phyloP scores from a whole-genome alignment of 805 yeast species.

The Wickerhamomyces sydowiorum region DNA sequence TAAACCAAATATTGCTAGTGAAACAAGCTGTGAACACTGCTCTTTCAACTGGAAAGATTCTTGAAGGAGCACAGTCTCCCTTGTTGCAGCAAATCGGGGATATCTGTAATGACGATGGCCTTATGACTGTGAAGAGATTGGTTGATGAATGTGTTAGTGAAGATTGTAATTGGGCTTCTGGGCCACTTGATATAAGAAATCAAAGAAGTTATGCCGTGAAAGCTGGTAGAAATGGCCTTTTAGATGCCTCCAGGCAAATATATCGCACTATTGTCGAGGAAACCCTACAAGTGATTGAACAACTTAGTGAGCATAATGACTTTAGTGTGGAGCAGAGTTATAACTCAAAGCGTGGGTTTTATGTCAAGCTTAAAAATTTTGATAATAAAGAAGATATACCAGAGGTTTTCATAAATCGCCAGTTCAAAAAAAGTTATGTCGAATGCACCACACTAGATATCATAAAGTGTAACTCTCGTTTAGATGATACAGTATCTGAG shows the following conservation, averaged over 20 bases:
- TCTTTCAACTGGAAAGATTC: slow-evolving; percentile 5
- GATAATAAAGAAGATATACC: slow-evolving; percentile 23
- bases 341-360: slow-evolving; percentile 34
- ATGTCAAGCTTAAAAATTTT: slow-evolving; percentile 24
- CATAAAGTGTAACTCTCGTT: slow-evolving; percentile 33
- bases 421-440: slow-evolving; percentile 23
- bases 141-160: slow-evolving; percentile 33
- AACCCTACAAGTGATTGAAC: slow-evolving; percentile 23
- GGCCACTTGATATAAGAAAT: slow-evolving; percentile 34
- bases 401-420: slow-evolving; percentile 27
- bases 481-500: slow-evolving; percentile 35
- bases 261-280: slow-evolving; percentile 34
- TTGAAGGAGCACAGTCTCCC: slow-evolving; percentile 10
- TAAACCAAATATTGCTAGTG: slow-evolving; percentile 35
- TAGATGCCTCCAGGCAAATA: slow-evolving; percentile 38
- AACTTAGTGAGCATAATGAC: slow-evolving; percentile 18
- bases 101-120: slow-evolving; percentile 21
- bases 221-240: slow-evolving; percentile 37
- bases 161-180: slow-evolving; percentile 36
- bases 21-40: slow-evolving; percentile 29
- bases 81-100: slow-evolving; percentile 25
- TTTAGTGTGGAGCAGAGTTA: slow-evolving; percentile 27
- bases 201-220: slow-evolving; percentile 40
- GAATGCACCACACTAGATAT: slow-evolving; percentile 37
- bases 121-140: slow-evolving; percentile 16